Base-by-base conservation (phyloP, 139 green algal genomes). In the Coelastrella sp. region DNA sequence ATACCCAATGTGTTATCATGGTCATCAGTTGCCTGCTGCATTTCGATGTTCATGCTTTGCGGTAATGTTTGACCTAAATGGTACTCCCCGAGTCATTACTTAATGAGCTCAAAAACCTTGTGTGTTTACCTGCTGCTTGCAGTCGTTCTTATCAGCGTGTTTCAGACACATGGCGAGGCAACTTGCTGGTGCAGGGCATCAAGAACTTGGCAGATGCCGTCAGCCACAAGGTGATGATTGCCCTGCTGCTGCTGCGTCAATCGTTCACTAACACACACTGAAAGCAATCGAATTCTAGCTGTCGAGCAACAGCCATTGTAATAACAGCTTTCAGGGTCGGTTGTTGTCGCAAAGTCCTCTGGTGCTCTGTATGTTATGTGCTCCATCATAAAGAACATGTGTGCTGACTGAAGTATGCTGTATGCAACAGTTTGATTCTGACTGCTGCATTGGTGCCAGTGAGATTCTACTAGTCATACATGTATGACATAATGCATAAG, bases 201-300 rank as follows among this genome's bases (percentile, higher is more conserved):
- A 75, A 59, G 10, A 88, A 88, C 68, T n/a, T 88, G 7, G 83
- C 83, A 13, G 83, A 88, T 58, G 59, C 56, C 7, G 32, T 88
- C 68, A 79, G 60, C 57, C 47, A 88, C 83, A 88, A 88, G 83
- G 83, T 88, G 65, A 80, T 61, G 64, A 65, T 65, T 77, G 61
- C 19, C 61, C 82, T 64, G 64, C 58, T 5, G 47, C 82, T 6
- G 82, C 20, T 80, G 74, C 19, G 5, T 10, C 7, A 10, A 5
- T 5, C 54, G 20, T 80, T 80, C 17, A 32, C 14, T 11, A 1
- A 6, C 4, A 80, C 54, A 5, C 54, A 5, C 74, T 58, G 32
- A 80, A 54, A 10, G 10, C 74, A 57, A 14, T 17, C 10, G n/a
- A 19, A 17, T 14, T 57, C 14, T 32, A 17, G 74, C 19, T 71